Percentiles rank a stretch among this genome's conserved stretches.
phyloP scores from a whole-genome alignment of 331 rosid species.

The Quercus tomentella region DNA sequence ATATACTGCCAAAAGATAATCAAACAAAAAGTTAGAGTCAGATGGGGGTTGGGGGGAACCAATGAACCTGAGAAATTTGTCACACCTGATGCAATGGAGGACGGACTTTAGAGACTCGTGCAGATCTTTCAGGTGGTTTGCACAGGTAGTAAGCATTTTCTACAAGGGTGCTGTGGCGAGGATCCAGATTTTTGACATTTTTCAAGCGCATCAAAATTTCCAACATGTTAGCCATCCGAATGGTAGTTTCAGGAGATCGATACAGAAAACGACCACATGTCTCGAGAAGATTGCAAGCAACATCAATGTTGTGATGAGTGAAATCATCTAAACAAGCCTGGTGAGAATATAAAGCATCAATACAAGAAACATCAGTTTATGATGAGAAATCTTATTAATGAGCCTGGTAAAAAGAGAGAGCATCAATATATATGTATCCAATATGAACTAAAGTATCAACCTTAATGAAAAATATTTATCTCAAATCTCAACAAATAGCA shows the following conservation, averaged over 20 bases:
- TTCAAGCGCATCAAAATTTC: conserved; percentile 98
- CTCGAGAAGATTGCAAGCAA: conserved; percentile 98
- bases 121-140: conserved; percentile 98
- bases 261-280: conserved; percentile 96
- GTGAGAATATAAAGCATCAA: conserved; percentile 22
- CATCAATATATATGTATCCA: background rate
- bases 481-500: background rate
- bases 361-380: background rate
- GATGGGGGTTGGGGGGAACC: background rate
- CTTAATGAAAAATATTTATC: background rate
- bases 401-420: background rate
- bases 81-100: conserved; percentile 98
- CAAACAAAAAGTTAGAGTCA: conserved; percentile 6
- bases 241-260: conserved; percentile 94
- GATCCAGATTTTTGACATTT: conserved; percentile 98
- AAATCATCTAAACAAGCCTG: conserved; percentile 99
- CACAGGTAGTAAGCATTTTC: conserved; percentile 99
- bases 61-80: background rate
- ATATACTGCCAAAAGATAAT: conserved; percentile 63
- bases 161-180: conserved; percentile 95
- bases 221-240: conserved; percentile 96
- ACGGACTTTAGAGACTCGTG: conserved; percentile 89
- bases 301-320: conserved; percentile 98
- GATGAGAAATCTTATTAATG: background rate
- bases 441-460: conserved; percentile 2